Base-by-base conservation (phyloP, 2,329 filamentous ascomycete species). In the Drechslerella dactyloides region DNA sequence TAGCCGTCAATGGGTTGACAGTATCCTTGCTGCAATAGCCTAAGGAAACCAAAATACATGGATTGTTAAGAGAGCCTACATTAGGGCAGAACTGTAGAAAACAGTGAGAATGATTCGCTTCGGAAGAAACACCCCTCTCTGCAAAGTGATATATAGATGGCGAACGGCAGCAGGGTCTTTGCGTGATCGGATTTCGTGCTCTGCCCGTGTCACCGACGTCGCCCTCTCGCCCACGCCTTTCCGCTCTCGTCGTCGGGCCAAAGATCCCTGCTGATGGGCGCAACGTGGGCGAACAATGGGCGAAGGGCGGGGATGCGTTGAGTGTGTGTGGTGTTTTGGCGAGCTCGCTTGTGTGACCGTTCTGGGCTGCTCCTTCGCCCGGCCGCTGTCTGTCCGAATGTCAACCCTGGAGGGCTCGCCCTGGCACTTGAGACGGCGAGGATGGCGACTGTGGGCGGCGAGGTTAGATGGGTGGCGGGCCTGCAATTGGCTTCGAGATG, bases 111-210 rank as follows among this genome's bases (percentile, higher is more conserved):
- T n/a, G n/a, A n/a, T n/a, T n/a, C n/a, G n/a, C n/a, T n/a, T n/a
- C n/a, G n/a, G n/a, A n/a, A n/a, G n/a, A n/a, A n/a, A n/a, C n/a
- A n/a, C n/a, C n/a, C n/a, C n/a, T n/a, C n/a, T n/a, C n/a, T n/a
- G n/a, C n/a, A n/a, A n/a, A n/a, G 27, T 33, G 27, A 33, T 74
- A 77, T n/a, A n/a, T n/a, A n/a, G n/a, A n/a, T 77, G 73, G 76
- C 76, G 62, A 75, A 77, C 76, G 53, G 55, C 27, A 23, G 51
- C 48, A 60, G 42, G 40, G 44, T 21, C 55, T 65, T 72, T 72
- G 68, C 68, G 68, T 72, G 68, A 72, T 72, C 68, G 56, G 46
- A 65, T 65, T 65, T 56, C 56, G 68, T 56, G 53, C 53, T 54
- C 46, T 37, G 58, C 24, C 60, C 24, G 60, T 65, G 40, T 52